Conservation (phyloP, 2,329 filamentous ascomycete genomes). For the Aspergillus phoenicis region DNA sequence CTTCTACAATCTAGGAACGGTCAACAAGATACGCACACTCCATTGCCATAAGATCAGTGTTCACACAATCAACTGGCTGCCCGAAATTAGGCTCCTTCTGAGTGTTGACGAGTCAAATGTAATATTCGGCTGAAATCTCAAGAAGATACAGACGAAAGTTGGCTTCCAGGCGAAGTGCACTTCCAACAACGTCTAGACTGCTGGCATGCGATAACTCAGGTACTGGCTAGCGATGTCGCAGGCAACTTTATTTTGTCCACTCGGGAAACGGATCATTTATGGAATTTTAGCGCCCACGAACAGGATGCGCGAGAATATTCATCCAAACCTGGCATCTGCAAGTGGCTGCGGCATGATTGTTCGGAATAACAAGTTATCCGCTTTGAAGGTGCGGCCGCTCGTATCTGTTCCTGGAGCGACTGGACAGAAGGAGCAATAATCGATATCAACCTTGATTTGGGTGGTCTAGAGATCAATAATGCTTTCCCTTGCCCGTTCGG, state of each 20-base stretch:
- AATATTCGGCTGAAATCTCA: not conserved
- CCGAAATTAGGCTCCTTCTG: not conserved
- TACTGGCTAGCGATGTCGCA: not conserved
- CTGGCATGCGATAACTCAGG: not conserved
- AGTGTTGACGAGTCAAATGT: not conserved
- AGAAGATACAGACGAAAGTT: not conserved
- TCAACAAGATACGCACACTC: not conserved
- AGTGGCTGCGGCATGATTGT: not conserved
- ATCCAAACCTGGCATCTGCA: not conserved
- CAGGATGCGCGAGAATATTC: not conserved
- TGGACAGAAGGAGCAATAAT: not conserved
- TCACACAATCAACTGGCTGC: not conserved
- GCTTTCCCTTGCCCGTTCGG: not conserved
- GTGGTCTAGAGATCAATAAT: not conserved
- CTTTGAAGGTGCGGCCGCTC: not conserved
- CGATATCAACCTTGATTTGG: not conserved
- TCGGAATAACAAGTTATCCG: not conserved
- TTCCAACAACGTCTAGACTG: not conserved
- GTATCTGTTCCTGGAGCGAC: not conserved
- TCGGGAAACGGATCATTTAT: not conserved
- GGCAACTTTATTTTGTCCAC: not conserved
- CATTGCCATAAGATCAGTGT: not conserved
- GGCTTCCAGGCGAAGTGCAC: not conserved
- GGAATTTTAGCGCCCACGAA: not conserved
- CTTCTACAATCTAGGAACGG: not conserved